Percentiles rank a stretch among this genome's conserved stretches.
phyloP scores from a whole-genome alignment of 768 basidiomycete genomes.

The Podaxis pistillaris region DNA sequence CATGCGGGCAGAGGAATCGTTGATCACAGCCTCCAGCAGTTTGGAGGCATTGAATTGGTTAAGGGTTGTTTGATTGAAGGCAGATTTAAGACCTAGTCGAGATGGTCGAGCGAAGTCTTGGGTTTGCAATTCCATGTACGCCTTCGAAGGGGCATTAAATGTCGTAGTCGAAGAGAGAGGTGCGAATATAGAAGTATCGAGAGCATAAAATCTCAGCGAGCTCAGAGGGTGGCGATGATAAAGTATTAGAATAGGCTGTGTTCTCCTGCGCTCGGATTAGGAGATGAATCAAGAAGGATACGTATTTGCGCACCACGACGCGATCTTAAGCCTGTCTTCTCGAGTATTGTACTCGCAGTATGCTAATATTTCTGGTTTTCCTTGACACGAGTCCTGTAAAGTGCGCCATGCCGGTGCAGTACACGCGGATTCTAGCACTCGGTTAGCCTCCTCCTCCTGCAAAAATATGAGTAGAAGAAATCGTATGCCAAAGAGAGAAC shows the following conservation, averaged over 20 bases:
- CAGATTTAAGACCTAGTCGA: not conserved
- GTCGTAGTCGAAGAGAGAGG: constrained; percentile 8
- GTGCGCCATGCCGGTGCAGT: constrained; percentile 24
- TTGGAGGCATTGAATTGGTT: constrained; percentile 14
- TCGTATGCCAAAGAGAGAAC: not conserved
- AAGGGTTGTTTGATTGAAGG: constrained; percentile 1
- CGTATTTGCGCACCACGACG: constrained; percentile 20
- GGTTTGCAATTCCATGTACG: not conserved
- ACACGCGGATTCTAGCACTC: not conserved
- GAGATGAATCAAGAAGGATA: not conserved
- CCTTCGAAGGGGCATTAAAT: not conserved
- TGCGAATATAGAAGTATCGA: constrained; percentile 34
- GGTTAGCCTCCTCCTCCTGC: not conserved
- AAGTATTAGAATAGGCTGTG: constrained; percentile 34
- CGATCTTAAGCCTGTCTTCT: constrained; percentile 10
- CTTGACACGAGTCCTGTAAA: constrained; percentile 25
- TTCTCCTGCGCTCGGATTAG: constrained; percentile 7
- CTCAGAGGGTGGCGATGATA: constrained; percentile 53
- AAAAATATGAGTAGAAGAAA: not conserved
- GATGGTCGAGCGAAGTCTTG: constrained; percentile 12
- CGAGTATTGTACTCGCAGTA: constrained; percentile 25
- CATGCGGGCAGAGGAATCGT: constrained; percentile 6
- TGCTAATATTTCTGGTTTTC: constrained; percentile 34
- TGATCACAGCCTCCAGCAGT: not conserved
- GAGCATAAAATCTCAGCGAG: constrained; percentile 64